A percentile compares a stretch with the other conserved stretches of the same genome.
Conservation (phyloP, 2,329 filamentous ascomycete species). For the Keithomyces neogunnii region DNA sequence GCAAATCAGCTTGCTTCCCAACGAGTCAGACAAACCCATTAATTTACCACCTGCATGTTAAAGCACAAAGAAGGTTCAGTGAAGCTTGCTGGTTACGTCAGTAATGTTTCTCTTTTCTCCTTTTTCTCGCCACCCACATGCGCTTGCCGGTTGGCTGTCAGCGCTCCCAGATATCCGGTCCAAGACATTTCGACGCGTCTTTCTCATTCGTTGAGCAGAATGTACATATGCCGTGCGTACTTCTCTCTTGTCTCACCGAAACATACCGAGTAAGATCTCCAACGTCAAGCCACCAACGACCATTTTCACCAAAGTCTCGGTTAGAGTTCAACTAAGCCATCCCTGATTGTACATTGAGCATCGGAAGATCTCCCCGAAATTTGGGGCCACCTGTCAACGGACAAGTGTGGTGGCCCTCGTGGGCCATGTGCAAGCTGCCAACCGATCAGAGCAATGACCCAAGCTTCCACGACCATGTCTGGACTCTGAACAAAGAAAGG, state of each 20-base stretch:
- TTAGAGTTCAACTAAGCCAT: neutral
- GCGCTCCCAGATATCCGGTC: neutral
- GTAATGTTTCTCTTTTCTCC: too few relatives aligned
- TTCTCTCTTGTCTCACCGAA: neutral
- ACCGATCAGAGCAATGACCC: neutral
- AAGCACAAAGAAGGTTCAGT: too few relatives aligned
- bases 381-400: neutral
- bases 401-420: neutral
- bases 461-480: neutral
- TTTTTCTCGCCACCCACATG: neutral
- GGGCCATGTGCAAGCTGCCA: neutral
- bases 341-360: too few relatives aligned
- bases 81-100: too few relatives aligned
- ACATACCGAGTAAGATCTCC: too few relatives aligned
- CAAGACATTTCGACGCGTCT: neutral
- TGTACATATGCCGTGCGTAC: too few relatives aligned
- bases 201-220: neutral
- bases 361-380: neutral
- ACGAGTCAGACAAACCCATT: conserved; percentile 1
- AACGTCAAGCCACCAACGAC: neutral
- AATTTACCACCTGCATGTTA: too few relatives aligned
- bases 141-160: neutral
- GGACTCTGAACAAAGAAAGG: neutral
- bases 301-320: neutral
- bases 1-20: conserved; percentile 35